Percentiles rank a stretch among this genome's conserved stretches.
These are phyloP conservation scores for Diaporthe sp. DNA, from an alignment of 2,329 filamentous ascomycete species.

Conservation along the genomic window DNA sequence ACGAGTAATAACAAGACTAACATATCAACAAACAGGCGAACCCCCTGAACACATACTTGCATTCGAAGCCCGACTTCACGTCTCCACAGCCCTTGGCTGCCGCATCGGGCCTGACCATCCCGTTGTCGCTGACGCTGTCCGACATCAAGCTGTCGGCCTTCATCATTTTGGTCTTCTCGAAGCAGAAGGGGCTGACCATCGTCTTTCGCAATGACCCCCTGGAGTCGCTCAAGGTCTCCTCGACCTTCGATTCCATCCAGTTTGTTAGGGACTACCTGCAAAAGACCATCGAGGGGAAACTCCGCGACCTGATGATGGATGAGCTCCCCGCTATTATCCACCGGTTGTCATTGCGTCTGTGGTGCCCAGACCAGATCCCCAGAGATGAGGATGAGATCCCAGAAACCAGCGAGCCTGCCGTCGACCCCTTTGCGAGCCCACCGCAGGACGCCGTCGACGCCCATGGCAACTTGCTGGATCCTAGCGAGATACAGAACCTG, in stretches of 20 bases:
- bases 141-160: constrained; percentile 97
- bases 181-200: constrained; percentile 94
- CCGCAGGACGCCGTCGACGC: constrained; percentile 87
- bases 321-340: constrained; percentile 97
- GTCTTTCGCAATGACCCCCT: constrained; percentile 98
- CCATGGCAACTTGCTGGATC: constrained; percentile 82
- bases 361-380: constrained; percentile 87
- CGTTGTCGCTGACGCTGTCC: constrained; percentile 95
- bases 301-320: constrained; percentile 97
- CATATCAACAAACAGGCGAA: constrained; percentile 78
- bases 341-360: constrained; percentile 86
- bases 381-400: constrained; percentile 73
- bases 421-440: constrained; percentile 86
- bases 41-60: constrained; percentile 94
- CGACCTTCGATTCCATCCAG: constrained; percentile 98
- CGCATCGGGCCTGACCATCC: constrained; percentile 92
- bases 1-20: constrained; percentile 61
- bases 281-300: constrained; percentile 92
- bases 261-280: constrained; percentile 98
- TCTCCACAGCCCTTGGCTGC: constrained; percentile 94
- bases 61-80: constrained; percentile 91
- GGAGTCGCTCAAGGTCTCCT: constrained; percentile 97
- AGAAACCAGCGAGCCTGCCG: constrained; percentile 68
- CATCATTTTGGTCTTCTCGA: constrained; percentile 97
- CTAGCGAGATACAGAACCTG: constrained; percentile 81